These are phyloP conservation scores for Akanthomyces uredinophilus DNA, from an alignment of 2,329 filamentous ascomycete genomes.

Conservation along the genomic window DNA sequence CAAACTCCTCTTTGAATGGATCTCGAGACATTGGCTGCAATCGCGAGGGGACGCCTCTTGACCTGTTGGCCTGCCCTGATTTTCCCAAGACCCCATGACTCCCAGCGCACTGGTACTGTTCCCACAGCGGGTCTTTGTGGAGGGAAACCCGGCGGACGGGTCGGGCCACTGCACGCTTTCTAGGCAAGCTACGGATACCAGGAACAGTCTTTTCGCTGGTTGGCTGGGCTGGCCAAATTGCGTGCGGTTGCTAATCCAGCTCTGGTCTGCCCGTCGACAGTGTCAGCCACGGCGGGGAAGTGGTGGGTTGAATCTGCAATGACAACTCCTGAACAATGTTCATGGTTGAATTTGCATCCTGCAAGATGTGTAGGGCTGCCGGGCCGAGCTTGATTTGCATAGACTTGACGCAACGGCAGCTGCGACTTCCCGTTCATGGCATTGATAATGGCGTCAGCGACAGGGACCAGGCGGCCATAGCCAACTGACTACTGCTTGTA, in stretches of 20 bases:
- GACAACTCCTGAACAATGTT: not conserved
- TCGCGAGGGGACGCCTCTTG: not conserved
- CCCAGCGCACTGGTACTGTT: not conserved
- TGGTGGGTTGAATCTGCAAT: not conserved
- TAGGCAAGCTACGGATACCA: not conserved
- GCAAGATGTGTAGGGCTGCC: no score
- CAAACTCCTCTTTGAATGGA: not conserved
- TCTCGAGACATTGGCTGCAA: not conserved
- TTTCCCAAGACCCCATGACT: not conserved
- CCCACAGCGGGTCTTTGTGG: slow-evolving; percentile 8
- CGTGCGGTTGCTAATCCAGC: not conserved
- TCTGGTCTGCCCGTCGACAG: not conserved
- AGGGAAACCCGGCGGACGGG: slow-evolving; percentile 2
- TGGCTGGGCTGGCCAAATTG: not conserved
- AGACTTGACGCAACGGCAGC: not conserved
- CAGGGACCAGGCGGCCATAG: not conserved
- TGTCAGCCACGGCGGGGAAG: not conserved
- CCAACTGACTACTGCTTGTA: not conserved
- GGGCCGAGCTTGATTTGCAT: no score
- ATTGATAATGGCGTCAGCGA: not conserved
- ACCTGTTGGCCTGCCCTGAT: not conserved
- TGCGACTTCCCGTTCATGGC: not conserved
- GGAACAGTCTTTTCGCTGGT: not conserved
- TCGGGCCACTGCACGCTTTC: not conserved
- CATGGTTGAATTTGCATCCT: not conserved